Base-by-base conservation (phyloP, 2,329 filamentous ascomycete genomes). In the Verticillium klebahnii region DNA sequence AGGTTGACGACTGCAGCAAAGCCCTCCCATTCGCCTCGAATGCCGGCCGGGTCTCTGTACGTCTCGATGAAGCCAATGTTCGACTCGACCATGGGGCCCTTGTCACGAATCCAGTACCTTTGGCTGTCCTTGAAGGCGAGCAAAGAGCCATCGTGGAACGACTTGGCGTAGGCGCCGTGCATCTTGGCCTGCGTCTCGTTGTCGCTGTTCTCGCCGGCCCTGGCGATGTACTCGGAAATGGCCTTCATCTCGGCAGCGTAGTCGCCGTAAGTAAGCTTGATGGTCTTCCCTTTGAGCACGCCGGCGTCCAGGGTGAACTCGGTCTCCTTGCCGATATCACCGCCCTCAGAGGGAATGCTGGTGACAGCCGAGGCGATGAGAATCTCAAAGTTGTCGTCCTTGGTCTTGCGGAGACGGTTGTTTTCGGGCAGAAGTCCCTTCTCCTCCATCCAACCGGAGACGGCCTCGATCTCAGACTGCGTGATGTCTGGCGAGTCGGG, bases 31-130 rank as follows among this genome's bases (percentile, higher is more conserved):
- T 95, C 92, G 63, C 89, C 91, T 65, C 91, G 84, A 36, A 93
- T 85, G 63, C 92, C 91, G 63, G 90, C 88, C 34, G 92, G 92
- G 70, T 96, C 92, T 68, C 91, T 82, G 73, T 95, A 95, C 0
- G 91, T 93, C 77, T 95, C 91, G 59, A 95, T 89, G 71, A 95
- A 95, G 1, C 91, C 91, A 67, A 94, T 84, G 72, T 94, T 92
- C 55, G 84, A 89, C 75, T 95, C 91, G 37, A 96, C 86, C 76
- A 85, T 86, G 4, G 92, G 92, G 23, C 89, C 88, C 73, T 93
- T 91, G 72, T 96, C 91, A 70, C 88, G 86, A 66, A 95, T 92
- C 92, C 92, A 95, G 69, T 84, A 85, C 66, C 90, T 83, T 74
- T 95, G 91, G 66, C 88, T 89, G 71, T 94, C 86, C 75, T 93